Conservation (phyloP, 495 filamentous ascomycete genomes). For the Lepidopterella palustris region DNA sequence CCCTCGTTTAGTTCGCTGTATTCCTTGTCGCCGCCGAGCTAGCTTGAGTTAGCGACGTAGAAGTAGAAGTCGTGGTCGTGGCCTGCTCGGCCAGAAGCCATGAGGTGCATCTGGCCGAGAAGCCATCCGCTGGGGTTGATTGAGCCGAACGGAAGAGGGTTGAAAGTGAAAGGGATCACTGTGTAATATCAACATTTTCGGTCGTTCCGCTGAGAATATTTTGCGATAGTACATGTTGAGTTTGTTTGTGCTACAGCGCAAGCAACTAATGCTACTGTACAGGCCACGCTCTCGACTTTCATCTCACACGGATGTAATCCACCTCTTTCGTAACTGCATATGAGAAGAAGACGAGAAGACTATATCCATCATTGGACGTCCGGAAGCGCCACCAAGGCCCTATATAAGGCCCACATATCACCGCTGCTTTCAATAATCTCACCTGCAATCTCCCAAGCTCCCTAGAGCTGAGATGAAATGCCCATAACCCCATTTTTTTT, state of each 20-base stretch:
- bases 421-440: too few species aligned
- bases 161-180: conserved; percentile 37
- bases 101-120: conserved; percentile 47
- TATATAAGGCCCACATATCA: too few species aligned
- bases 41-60: conserved; percentile 49
- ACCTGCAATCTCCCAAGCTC: too few species aligned
- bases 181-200: not conserved
- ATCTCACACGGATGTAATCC: too few species aligned
- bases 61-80: conserved; percentile 56
- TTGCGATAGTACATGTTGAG: not conserved
- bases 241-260: not conserved
- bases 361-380: too few species aligned
- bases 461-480: too few species aligned
- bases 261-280: not conserved
- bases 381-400: too few species aligned
- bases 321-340: too few species aligned
- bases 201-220: too few species aligned
- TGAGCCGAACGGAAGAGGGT: conserved; percentile 50
- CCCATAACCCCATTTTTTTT: too few species aligned
- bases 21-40: conserved; percentile 51
- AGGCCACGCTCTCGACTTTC: not conserved
- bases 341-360: too few species aligned
- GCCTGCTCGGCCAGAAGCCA: conserved; percentile 52
- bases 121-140: conserved; percentile 58
- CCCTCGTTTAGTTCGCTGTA: conserved; percentile 56